A percentile compares a stretch with the other conserved stretches of the same genome.
These are phyloP conservation scores for Beauveria scarabaeidicola DNA, from an alignment of 2,329 filamentous ascomycete genomes.

Conservation along the genomic window DNA sequence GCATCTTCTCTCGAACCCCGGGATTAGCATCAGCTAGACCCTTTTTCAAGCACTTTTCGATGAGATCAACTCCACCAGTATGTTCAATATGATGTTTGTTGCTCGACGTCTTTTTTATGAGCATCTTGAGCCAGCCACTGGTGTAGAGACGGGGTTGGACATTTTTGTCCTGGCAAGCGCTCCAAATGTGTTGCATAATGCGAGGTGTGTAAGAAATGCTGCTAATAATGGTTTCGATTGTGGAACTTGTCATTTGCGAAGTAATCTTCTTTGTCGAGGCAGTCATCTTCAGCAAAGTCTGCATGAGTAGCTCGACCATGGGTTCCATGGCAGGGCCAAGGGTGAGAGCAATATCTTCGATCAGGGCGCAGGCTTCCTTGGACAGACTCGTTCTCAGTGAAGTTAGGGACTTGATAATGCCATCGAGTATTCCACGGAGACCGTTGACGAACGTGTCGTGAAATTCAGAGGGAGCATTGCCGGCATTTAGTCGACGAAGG, in stretches of 20 bases:
- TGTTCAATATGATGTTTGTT: slow-evolving; percentile 82
- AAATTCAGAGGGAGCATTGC: slow-evolving; percentile 75
- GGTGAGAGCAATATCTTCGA: slow-evolving; percentile 74
- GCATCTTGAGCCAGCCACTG: slow-evolving; percentile 72
- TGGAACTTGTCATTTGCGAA: slow-evolving; percentile 71
- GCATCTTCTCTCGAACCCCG: slow-evolving; percentile 77
- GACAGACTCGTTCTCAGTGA: slow-evolving; percentile 85
- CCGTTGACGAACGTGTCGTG: slow-evolving; percentile 59
- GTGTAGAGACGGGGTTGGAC: slow-evolving; percentile 74
- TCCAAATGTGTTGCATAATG: slow-evolving; percentile 77
- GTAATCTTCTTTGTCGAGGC: slow-evolving; percentile 88
- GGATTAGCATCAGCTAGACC: slow-evolving; percentile 86
- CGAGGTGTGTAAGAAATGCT: slow-evolving; percentile 72
- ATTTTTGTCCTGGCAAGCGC: slow-evolving; percentile 86
- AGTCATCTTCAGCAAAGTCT: slow-evolving; percentile 81
- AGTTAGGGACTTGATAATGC: slow-evolving; percentile 75
- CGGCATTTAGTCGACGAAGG: slow-evolving; percentile 68
- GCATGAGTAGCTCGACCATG: slow-evolving; percentile 84
- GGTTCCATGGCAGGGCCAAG: slow-evolving; percentile 74
- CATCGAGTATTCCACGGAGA: slow-evolving; percentile 70
- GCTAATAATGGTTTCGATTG: slow-evolving; percentile 72
- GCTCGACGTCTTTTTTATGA: slow-evolving; percentile 66
- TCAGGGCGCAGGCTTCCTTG: slow-evolving; percentile 72
- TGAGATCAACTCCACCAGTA: slow-evolving; percentile 68
- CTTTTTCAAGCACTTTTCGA: slow-evolving; percentile 84